Conservation (phyloP, 139 green algal genomes). For the Chlamydomonas asymmetrica region DNA sequence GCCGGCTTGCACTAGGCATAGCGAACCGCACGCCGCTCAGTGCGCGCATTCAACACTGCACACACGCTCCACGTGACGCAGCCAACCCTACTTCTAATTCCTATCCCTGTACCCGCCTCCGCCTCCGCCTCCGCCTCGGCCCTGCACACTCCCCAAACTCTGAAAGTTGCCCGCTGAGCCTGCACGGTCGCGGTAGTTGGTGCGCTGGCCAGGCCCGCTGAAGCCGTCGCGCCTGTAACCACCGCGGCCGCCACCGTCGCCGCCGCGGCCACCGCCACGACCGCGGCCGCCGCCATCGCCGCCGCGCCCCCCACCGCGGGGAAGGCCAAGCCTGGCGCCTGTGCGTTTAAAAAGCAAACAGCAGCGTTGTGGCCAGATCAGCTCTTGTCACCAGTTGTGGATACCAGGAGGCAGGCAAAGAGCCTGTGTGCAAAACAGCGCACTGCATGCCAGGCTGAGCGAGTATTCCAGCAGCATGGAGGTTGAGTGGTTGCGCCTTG, state of each 20-base stretch:
- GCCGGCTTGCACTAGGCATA: no score
- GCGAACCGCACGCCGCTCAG: no score
- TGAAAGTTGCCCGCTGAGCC: no score
- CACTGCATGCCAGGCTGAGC: neutral
- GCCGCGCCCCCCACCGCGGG: constrained; percentile 9
- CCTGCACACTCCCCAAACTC: constrained; percentile 33
- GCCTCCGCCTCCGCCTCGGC: constrained; percentile 40
- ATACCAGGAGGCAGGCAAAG: neutral
- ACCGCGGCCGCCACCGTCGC: constrained; percentile 33
- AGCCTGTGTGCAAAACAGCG: neutral
- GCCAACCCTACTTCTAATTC: neutral
- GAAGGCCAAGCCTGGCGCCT: constrained; percentile 2
- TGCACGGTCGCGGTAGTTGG: no score
- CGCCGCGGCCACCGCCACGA: constrained; percentile 29
- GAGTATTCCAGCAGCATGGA: neutral
- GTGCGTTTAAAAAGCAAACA: neutral
- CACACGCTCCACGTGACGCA: neutral
- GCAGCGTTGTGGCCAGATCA: neutral
- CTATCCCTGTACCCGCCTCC: constrained; percentile 19
- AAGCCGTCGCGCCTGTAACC: constrained; percentile 27
- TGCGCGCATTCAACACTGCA: neutral
- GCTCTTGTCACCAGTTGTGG: neutral
- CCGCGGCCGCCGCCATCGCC: constrained; percentile 41
- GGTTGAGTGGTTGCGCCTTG: no score
- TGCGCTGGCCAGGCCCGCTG: constrained; percentile 9